Evolutionary conservation across 345 rosid genomes (phyloP).

Genomic region (Eutrema heterophyllum): DNA sequence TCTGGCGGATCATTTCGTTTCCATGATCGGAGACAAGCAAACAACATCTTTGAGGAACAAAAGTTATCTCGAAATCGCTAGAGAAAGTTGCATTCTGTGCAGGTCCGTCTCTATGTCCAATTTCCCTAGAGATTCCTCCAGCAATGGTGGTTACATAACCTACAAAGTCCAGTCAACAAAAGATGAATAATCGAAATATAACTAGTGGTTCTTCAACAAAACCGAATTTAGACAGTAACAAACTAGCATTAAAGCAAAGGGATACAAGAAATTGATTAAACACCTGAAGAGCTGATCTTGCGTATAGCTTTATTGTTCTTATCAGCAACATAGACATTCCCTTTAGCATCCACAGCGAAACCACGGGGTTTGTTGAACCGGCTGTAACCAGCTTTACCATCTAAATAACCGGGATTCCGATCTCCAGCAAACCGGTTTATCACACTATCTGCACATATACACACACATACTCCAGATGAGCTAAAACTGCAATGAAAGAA

Average conservation of each 20-base stretch:
- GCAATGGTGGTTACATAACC: conserved; percentile 60
- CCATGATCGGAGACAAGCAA: conserved; percentile 66
- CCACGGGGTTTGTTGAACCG: conserved; percentile 46
- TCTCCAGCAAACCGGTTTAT: conserved; percentile 46
- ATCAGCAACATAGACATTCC: conserved; percentile 73
- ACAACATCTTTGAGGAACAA: conserved; percentile 48
- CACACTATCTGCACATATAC: conserved; percentile 36
- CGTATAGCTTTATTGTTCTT: conserved; percentile 46
- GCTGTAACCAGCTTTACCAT: conserved; percentile 48
- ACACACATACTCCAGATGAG: not conserved
- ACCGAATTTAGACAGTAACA: not conserved
- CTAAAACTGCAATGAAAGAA: not conserved
- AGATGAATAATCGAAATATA: not conserved
- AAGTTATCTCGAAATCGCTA: conserved; percentile 46
- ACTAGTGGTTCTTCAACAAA: not conserved
- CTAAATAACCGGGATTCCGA: conserved; percentile 33
- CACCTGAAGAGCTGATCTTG: conserved; percentile 60
- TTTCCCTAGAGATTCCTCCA: conserved; percentile 39
- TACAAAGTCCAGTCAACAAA: conserved; percentile 4
- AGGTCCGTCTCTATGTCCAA: conserved; percentile 56
- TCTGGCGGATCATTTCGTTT: conserved; percentile 48
- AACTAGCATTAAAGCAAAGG: not conserved
- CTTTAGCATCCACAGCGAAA: conserved; percentile 54
- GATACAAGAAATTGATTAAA: not conserved
- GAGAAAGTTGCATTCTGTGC: conserved; percentile 74